These are phyloP conservation scores for Paxillus ammoniavirescens DNA, from an alignment of 768 basidiomycete species.

Conservation along the genomic window DNA sequence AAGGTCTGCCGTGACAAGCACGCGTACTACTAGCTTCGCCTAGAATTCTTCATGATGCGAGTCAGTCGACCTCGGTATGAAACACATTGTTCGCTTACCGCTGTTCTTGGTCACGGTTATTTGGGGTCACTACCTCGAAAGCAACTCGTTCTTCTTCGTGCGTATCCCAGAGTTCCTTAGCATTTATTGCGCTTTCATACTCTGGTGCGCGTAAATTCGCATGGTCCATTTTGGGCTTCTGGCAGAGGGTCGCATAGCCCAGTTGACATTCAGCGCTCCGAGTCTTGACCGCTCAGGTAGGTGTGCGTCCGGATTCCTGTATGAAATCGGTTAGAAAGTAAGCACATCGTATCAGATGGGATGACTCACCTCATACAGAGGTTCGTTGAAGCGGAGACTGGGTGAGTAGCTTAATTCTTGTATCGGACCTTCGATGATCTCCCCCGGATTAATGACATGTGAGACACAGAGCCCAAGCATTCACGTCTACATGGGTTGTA, in stretches of 20 bases:
- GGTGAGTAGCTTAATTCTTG: conserved; percentile 9
- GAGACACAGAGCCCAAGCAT: too few relatives aligned
- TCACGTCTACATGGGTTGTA: too few relatives aligned
- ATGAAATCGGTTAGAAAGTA: neutral
- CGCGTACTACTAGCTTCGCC: too few relatives aligned
- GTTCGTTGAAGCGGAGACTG: conserved; percentile 20
- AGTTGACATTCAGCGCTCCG: neutral
- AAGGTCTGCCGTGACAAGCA: too few relatives aligned
- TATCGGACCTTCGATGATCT: too few relatives aligned
- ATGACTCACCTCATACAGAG: neutral
- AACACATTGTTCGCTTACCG: too few relatives aligned
- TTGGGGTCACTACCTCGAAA: too few relatives aligned
- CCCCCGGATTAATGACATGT: too few relatives aligned
- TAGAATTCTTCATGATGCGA: too few relatives aligned
- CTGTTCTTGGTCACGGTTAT: too few relatives aligned
- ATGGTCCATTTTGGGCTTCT: neutral
- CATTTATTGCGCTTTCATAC: neutral
- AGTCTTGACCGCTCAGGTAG: neutral
- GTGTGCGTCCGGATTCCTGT: neutral
- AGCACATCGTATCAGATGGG: neutral
- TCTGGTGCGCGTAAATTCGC: neutral
- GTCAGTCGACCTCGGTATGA: too few relatives aligned
- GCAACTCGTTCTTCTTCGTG: neutral
- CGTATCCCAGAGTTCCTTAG: neutral
- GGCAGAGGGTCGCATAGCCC: neutral